Evolutionary conservation across 1,284 basidiomycete genomes (phyloP), one percentile per base, ranked within the genome.

Genomic region (Cryptococcus sp.): DNA sequence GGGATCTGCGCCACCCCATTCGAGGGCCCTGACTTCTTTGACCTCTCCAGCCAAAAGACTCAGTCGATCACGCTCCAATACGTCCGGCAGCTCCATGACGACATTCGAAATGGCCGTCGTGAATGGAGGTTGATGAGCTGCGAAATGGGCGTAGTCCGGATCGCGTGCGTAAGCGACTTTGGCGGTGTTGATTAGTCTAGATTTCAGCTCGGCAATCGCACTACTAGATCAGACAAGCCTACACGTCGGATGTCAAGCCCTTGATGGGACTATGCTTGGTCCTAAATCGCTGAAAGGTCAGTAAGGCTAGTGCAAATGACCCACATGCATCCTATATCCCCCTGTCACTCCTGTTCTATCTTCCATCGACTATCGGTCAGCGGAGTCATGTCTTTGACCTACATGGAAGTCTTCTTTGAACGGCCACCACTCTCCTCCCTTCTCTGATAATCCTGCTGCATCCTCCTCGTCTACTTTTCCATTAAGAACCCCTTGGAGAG

Each of bases 211-310:
- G 50, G 24, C 49, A 28, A 39, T 18, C 31, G 14, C 7, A 49
- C 10, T 9, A 16, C 16, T n/a, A n/a, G n/a, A n/a, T n/a, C n/a
- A n/a, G n/a, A 18, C 18, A 24, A n/a, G 61, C 83, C 60, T 61
- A 89, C 86, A 92, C 85, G 59, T 91, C 87, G 1, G 88, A 79
- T 0, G 88, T 91, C 1, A 91, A 74, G 0, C 89, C 89, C 66
- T 88, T 88, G 58, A 91, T 80, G 0, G 88, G 83, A 7, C 87
- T 88, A 1, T 85, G 84, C 0, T 77, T 78, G 2, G 84, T 85
- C 39, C 86, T 80, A 64, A 91, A 85, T 13, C 88, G 83, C 72
- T 44, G 14, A n/a, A n/a, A n/a, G n/a, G n/a, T n/a, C n/a, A n/a
- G n/a, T n/a, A n/a, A n/a, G n/a, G n/a, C n/a, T n/a, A n/a, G n/a